Evolutionary conservation across 257 asterid species (phyloP).

Genomic region (Solanum piurae): DNA sequence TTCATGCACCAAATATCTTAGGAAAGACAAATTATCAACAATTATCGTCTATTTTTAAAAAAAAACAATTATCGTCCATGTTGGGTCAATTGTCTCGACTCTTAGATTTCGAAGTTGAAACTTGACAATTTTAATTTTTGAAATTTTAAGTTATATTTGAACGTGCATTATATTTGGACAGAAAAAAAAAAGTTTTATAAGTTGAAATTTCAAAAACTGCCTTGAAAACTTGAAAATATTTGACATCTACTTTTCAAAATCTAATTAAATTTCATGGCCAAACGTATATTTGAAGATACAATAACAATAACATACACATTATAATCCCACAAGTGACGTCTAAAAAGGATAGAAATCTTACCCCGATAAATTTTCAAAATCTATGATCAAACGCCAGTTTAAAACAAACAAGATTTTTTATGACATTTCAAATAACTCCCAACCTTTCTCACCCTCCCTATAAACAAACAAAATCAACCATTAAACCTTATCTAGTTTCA

Average conservation of each 20-base stretch:
- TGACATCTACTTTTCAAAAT: not conserved
- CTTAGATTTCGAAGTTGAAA: not conserved
- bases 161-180: not conserved
- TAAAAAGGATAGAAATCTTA: not conserved
- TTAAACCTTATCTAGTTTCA: constrained; percentile 7
- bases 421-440: not conserved
- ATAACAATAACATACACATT: not conserved
- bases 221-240: not conserved
- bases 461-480: not conserved
- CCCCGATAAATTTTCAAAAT: not conserved
- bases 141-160: not conserved
- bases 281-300: not conserved
- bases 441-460: not conserved
- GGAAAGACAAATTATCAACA: not conserved
- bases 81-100: not conserved
- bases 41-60: not conserved
- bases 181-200: not conserved
- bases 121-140: not conserved
- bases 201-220: not conserved
- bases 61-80: not conserved
- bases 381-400: not conserved
- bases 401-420: not conserved
- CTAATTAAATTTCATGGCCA: not conserved
- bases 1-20: not conserved
- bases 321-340: too few species aligned